Evolutionary conservation across 2,329 filamentous ascomycete genomes (phyloP).

Genomic region (Mycogone perniciosa): DNA sequence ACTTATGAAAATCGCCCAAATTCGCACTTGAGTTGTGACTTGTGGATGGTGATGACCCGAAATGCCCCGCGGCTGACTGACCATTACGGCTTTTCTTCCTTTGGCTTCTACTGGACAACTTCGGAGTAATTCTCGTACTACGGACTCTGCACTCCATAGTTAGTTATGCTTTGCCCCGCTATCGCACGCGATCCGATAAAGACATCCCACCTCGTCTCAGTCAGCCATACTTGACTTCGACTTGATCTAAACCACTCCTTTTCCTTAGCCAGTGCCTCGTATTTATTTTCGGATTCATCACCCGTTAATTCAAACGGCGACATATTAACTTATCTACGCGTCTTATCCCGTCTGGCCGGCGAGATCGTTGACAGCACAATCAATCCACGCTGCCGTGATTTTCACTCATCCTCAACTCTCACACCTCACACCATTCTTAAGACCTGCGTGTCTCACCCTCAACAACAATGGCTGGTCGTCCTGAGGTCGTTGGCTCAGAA

Average conservation of each 20-base stretch:
- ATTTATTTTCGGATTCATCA: too few relatives aligned
- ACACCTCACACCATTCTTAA: background rate
- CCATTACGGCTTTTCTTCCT: too few relatives aligned
- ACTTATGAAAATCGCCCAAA: too few relatives aligned
- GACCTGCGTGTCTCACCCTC: background rate
- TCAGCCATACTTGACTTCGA: background rate
- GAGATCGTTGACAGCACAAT: too few relatives aligned
- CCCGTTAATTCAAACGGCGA: background rate
- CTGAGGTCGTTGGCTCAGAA: conserved; percentile 66
- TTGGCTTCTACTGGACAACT: too few relatives aligned
- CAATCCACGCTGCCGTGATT: background rate
- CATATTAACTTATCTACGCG: too few relatives aligned
- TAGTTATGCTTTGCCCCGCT: background rate
- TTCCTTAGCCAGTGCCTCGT: background rate
- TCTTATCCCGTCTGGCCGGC: too few relatives aligned
- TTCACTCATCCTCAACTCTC: background rate
- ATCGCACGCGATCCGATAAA: background rate
- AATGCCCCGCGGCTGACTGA: too few relatives aligned
- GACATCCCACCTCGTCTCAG: background rate
- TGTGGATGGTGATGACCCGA: too few relatives aligned
- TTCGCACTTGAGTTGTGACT: too few relatives aligned
- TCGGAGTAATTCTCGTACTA: too few relatives aligned
- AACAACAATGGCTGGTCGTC: conserved; percentile 40
- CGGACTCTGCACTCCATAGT: background rate
- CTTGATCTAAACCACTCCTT: background rate